Evolutionary conservation across 192 early-diverging fungal species (phyloP), one percentile per base, ranked within the genome.

Genomic region (Thamnidium elegans): DNA sequence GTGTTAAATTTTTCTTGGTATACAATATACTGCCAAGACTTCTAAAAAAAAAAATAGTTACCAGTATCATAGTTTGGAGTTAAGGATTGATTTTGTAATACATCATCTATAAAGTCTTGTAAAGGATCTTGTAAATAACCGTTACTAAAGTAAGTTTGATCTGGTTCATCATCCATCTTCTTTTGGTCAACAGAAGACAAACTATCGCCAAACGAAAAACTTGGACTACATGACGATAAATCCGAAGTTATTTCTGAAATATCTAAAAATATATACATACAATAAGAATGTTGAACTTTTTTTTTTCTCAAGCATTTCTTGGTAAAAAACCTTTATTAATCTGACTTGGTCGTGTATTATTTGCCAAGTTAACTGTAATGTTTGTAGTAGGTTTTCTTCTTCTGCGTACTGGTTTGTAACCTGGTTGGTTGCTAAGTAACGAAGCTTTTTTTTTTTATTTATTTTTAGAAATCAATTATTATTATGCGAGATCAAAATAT

Each of bases 401-500:
- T 13, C 68, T 62, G 19, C 68, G 43, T 8, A 64, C 62, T 7
- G 68, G 51, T 39, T 70, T 70, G 43, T 70, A 70, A 13, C 68
- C 68, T 21, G 68, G 68, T 46, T 70, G 68, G 31, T 70, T 70
- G 14, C 68, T 70, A 14, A 62, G 52, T 39, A 70, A 55, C 6
- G 68, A 63, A 8, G 68, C 43, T 65, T 42, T 2, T 15, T 4
- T 31, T 55, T 55, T 30, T 9, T 9, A 50, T 34, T 21, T 17
- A 51, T n/a, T n/a, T n/a, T n/a, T n/a, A 26, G 26, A 26, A 26
- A n/a, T n/a, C n/a, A n/a, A n/a, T n/a, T 26, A 26, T 26, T 26
- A 26, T 26, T 26, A 26, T 26, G 26, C 26, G 26, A 26, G 1
- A 26, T 26, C 26, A 39, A 51, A 63, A 52, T n/a, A n/a, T 9